Base-by-base conservation (phyloP, 352 stramenopile species). In the Phytophthora rubi region DNA sequence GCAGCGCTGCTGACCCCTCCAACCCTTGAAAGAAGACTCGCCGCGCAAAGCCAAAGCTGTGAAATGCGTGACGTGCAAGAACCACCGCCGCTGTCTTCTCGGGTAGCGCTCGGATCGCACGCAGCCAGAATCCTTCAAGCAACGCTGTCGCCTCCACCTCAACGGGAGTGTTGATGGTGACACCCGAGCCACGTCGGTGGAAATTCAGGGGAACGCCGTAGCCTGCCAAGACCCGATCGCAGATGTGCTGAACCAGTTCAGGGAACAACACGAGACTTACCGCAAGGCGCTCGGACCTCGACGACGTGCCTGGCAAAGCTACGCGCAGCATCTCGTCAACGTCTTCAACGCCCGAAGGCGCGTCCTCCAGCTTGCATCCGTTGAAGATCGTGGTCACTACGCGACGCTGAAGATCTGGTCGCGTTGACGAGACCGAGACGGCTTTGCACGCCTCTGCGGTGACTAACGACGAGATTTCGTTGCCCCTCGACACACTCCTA, bases 31-130 rank as follows among this genome's bases (percentile, higher is more conserved):
- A 83, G 54, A 84, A 84, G 15, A 69, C 54, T 10, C 68, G 65
- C 21, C 63, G 59, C 4, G 70, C 54, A 58, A 86, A 80, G 5
- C 52, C 28, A 33, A 84, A 84, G 26, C 79, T 84, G 18, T 73
- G 26, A 12, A 83, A 78, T 3, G 70, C 49, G 10, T 73, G 53
- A 0, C 28, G 33, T 6, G 73, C 67, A 6, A 73, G 12, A 13
- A 86, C 18, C 13, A 86, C 23, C 2, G 75, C 58, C 2, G 55
- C 62, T 2, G 56, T 67, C 15, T 68, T 28, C 26, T 82, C 74
- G 1, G 79, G 77, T 21, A 76, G 45, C 7, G 39, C 5, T 1
- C 58, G 23, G 3, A 73, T 62, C 13, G 55, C 32, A 26, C 54
- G 55, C 12, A 85, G 44, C 77, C 77, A 85, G 1, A 71, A 57